Conservation (phyloP, 495 filamentous ascomycete species). For the Podospora bellae-mahoneyi region DNA sequence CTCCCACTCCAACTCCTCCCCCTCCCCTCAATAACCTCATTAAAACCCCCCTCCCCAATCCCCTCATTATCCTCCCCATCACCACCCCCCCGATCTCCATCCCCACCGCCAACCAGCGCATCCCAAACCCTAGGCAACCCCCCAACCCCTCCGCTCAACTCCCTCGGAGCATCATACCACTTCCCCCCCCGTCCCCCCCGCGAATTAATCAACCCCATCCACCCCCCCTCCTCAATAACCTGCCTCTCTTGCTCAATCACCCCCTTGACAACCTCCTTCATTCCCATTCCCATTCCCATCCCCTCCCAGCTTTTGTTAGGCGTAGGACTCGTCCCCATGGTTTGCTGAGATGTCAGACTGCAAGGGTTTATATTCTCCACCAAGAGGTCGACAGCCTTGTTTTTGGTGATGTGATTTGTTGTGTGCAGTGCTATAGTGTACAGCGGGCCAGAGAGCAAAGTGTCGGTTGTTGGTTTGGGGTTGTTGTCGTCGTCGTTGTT, state of each 20-base stretch:
- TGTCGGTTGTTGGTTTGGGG: neutral
- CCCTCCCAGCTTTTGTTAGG: neutral
- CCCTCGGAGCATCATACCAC: conserved; percentile 2
- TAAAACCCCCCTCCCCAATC: neutral
- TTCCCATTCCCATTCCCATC: neutral
- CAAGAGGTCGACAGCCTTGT: neutral
- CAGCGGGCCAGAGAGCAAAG: neutral
- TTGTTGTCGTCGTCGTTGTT: neutral
- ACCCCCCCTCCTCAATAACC: neutral
- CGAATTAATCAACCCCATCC: neutral
- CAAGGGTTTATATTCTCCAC: neutral
- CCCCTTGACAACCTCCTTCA: neutral
- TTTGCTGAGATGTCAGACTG: neutral
- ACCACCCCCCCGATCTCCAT: neutral
- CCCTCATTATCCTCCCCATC: neutral
- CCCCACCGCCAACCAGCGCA: neutral
- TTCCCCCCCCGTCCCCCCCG: neutral
- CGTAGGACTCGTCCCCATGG: neutral
- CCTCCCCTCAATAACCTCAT: neutral
- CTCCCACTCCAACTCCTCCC: neutral
- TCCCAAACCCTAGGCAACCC: neutral
- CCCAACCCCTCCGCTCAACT: neutral
- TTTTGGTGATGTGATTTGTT: neutral
- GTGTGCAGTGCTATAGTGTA: neutral
- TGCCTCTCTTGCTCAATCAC: neutral